A percentile compares a stretch with the other conserved stretches of the same genome.
phyloP scores from a whole-genome alignment of 768 basidiomycete genomes.

The Tulasnella sp. region DNA sequence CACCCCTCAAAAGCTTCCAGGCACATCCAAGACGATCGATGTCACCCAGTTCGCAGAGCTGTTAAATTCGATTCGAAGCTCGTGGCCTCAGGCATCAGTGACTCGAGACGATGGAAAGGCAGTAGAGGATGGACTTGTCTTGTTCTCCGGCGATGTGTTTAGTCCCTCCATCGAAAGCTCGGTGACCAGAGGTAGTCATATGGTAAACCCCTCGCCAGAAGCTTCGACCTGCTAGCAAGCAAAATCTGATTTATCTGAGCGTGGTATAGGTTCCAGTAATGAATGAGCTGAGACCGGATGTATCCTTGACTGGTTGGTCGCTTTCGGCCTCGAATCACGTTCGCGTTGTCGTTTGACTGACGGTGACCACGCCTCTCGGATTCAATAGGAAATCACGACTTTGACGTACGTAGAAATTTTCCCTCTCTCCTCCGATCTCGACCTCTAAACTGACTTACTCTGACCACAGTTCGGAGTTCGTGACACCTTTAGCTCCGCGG shows the following conservation, averaged over 20 bases:
- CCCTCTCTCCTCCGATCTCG: not conserved
- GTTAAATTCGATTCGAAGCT: constrained; percentile 51
- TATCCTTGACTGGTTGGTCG: constrained; percentile 62
- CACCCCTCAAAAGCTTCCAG: constrained; percentile 57
- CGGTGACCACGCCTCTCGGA: not conserved
- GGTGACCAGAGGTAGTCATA: constrained; percentile 83
- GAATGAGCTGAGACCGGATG: constrained; percentile 72
- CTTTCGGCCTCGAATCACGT: not conserved
- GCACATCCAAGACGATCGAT: constrained; percentile 59
- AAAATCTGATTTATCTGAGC: not conserved
- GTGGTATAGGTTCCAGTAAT: constrained; percentile 65
- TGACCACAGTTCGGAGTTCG: constrained; percentile 27
- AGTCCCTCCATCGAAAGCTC: constrained; percentile 80
- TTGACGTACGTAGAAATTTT: constrained; percentile 41
- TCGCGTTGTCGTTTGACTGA: not conserved
- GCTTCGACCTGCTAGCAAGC: not conserved
- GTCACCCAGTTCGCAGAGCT: constrained; percentile 79
- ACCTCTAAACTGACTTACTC: not conserved
- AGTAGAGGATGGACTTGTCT: constrained; percentile 58
- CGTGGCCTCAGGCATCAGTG: constrained; percentile 41
- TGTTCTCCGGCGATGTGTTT: constrained; percentile 89
- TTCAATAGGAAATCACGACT: constrained; percentile 76
- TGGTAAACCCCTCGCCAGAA: constrained; percentile 43
- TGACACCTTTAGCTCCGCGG: not conserved
- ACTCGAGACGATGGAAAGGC: constrained; percentile 37